Evolutionary conservation across 106 monocot species (phyloP), one percentile per base, ranked within the genome.

Genomic region (Dendrobium nobile): DNA sequence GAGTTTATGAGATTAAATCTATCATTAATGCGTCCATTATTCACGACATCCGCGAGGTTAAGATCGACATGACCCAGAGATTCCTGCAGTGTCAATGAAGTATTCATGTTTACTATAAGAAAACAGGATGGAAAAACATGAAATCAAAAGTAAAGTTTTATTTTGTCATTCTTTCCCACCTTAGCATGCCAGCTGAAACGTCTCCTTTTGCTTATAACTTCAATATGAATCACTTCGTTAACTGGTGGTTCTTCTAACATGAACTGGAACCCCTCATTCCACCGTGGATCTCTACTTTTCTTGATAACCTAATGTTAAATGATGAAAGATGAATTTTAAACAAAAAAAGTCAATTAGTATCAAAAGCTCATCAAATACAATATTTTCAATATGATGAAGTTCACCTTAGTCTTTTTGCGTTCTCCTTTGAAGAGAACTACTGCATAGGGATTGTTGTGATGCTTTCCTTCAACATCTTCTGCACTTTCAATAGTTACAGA

Each of bases 221-320:
- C 84, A 18, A 98, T 90, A 61, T 85, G 92, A 65, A 98, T 89
- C 86, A 85, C 91, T 7, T 95, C 88, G 16, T 91, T 81, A n/a
- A 88, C 59, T n/a, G 92, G 92, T 5, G 83, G 75, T 40, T 91
- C 89, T 18, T 94, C 97, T 61, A 98, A 75, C 79, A 87, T 72
- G 75, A 91, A 98, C 79, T 97, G 90, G 73, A 97, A 97, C 51
- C 82, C 90, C 68, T 92, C 92, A 19, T 87, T 84, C 96, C 98
- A 98, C 82, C 89, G 89, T 10, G 98, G 94, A 76, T 92, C 72
- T 47, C 94, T 89, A 48, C 78, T 88, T 80, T 85, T 91, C 83
- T 83, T 92, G 27, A 94, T 79, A 9, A 88, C 80, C 97, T 92
- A 55, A 3, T 15, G 51, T 61, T 28, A 31, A 5, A 28, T 41